Evolutionary conservation across 768 basidiomycete genomes (phyloP).

Genomic region (Suillus luteus): DNA sequence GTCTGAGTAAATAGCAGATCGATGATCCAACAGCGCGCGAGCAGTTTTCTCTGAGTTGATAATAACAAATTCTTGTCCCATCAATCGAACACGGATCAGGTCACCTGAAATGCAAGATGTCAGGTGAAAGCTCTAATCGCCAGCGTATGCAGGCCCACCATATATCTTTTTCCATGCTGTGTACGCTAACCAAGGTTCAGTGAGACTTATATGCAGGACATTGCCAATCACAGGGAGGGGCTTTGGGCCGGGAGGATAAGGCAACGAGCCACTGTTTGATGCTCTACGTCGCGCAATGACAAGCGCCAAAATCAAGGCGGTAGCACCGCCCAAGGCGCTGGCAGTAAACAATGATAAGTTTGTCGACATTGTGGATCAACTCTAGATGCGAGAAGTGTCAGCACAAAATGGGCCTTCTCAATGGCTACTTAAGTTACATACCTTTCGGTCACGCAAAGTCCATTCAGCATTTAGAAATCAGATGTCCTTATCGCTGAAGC

Average conservation of each 20-base stretch:
- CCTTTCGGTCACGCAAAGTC: background rate
- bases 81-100: background rate
- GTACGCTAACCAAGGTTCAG: slow-evolving; percentile 36
- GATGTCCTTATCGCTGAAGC: no score
- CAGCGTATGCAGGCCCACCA: slow-evolving; percentile 23
- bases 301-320: background rate
- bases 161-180: slow-evolving; percentile 32
- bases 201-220: slow-evolving; percentile 26
- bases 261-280: background rate
- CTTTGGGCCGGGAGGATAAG: slow-evolving; percentile 33
- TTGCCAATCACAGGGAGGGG: slow-evolving; percentile 32
- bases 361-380: background rate
- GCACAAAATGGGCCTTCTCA: background rate
- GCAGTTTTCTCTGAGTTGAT: slow-evolving; percentile 14
- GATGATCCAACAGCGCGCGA: slow-evolving; percentile 12
- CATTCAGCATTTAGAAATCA: no score
- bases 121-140: background rate
- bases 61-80: slow-evolving; percentile 8
- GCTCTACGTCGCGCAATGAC: background rate
- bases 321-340: background rate
- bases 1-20: slow-evolving; percentile 13
- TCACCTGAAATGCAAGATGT: background rate
- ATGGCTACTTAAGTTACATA: background rate
- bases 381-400: background rate
- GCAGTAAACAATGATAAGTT: slow-evolving; percentile 4